Conservation (phyloP, 2,329 filamentous ascomycete genomes). For the Diaporthe sp. region DNA sequence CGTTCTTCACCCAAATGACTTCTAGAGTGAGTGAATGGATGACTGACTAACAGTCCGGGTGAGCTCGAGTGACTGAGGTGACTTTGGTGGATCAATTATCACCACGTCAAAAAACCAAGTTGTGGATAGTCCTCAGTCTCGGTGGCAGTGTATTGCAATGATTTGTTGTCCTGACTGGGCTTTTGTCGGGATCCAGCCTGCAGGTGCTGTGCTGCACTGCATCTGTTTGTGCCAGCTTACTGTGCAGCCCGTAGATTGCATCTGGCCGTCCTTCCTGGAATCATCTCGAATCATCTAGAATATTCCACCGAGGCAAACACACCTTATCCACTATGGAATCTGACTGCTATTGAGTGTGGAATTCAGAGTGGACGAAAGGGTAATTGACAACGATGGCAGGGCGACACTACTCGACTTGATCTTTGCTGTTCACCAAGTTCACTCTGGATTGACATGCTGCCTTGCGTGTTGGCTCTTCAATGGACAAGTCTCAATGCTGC, state of each 20-base stretch:
- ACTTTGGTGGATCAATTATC: not conserved
- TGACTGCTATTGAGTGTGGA: not conserved
- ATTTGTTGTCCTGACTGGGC: not conserved
- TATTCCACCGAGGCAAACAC: not conserved
- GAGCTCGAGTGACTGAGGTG: not conserved
- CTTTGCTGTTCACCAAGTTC: not conserved
- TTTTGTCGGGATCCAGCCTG: not conserved
- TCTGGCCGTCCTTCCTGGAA: not conserved
- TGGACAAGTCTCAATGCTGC: not conserved
- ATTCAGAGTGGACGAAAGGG: not conserved
- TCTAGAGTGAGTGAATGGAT: not conserved
- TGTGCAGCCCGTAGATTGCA: not conserved
- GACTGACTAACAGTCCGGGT: not conserved
- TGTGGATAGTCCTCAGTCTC: not conserved
- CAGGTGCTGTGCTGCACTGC: not conserved
- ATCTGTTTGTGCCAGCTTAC: constrained; percentile 4
- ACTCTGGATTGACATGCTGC: not conserved
- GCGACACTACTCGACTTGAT: not conserved
- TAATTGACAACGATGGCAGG: not conserved
- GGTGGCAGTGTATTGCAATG: not conserved
- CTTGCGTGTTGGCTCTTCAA: not conserved
- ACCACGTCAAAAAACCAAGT: not conserved
- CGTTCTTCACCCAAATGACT: not conserved
- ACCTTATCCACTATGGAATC: not conserved
- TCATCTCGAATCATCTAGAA: constrained; percentile 1